Base-by-base conservation (phyloP, 257 asterid genomes). In the Nicotiana obtusifolia region DNA sequence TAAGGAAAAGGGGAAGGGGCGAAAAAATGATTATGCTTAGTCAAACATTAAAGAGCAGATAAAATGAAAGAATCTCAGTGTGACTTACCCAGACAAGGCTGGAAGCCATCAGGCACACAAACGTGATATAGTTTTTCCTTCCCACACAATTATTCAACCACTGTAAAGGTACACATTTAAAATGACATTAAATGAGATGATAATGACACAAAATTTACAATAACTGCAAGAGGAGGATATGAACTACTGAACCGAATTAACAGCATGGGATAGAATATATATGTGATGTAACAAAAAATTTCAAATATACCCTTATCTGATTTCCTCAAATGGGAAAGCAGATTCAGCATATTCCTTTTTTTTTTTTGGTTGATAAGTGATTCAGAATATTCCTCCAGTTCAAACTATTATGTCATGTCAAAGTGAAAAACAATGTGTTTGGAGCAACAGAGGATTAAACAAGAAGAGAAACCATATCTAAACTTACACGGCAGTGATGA, bases 111-210 rank as follows among this genome's bases (percentile, higher is more conserved):
- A 95, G 91, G 88, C 94, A 90, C 75, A 95, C 85, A 82, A 93
- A 95, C 61, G 97, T 88, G 83, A 89, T 84, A 83, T 95, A 93
- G 87, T 95, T 95, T 87, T 92, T 95, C 86, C 93, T 90, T 54
- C 99, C 99, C 84, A 95, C 98, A 16, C 99, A 95, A 83, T 95
- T 95, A 90, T 93, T 93, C 88, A 95, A 84, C 97, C 98, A 94
- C 98, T 94, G 97, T 90, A 87, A 64, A 76, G 80, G 82, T n/a
- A 78, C 49, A 82, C 53, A 30, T 24, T 64, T 83, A 76, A 81
- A 80, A 4, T 69, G 61, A 77, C 76, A 80, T 78, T 41, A 57
- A 76, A 53, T 62, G 59, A 47, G 31, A 53, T 76, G 60, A 78
- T 13, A 71, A 28, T 65, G 47, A 35, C 52, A 67, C 82, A 64